Evolutionary conservation across 1,139 yeast genomes (phyloP).

Genomic region (Lodderomyces metapsilosis): DNA sequence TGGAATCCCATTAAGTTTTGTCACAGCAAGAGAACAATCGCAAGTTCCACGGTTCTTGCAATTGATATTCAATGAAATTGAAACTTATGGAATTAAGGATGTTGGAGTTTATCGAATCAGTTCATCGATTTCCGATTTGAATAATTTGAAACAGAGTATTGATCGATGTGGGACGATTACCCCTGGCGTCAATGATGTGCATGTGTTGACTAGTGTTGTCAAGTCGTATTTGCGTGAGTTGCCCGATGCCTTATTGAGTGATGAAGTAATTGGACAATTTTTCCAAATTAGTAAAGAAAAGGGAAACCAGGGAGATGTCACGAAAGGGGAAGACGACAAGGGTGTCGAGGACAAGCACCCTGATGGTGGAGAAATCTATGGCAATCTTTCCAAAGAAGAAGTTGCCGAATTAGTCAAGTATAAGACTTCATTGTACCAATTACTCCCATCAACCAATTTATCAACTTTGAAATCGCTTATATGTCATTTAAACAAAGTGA

Average conservation of each 20-base stretch:
- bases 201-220: constrained; percentile 87
- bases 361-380: neutral
- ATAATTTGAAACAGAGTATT: constrained; percentile 65
- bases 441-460: constrained; percentile 61
- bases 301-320: no score
- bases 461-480: constrained; percentile 65
- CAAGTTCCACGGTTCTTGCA: constrained; percentile 65
- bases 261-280: constrained; percentile 46
- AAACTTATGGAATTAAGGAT: constrained; percentile 66
- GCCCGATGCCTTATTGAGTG: constrained; percentile 82
- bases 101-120: constrained; percentile 92
- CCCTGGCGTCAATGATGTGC: constrained; percentile 73
- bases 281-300: constrained; percentile 33
- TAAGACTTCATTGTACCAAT: constrained; percentile 3
- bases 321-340: no score
- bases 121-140: constrained; percentile 80
- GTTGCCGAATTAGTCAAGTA: constrained; percentile 2
- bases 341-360: no score
- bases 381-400: neutral
- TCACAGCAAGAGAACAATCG: constrained; percentile 70
- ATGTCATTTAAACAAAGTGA: constrained; percentile 65
- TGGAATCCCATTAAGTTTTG: constrained; percentile 81
- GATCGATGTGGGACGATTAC: constrained; percentile 63
- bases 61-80: constrained; percentile 69
- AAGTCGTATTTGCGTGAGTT: constrained; percentile 83